Evolutionary conservation across 2,329 filamentous ascomycete genomes (phyloP), one percentile per base, ranked within the genome.

Genomic region (Fusarium musae): DNA sequence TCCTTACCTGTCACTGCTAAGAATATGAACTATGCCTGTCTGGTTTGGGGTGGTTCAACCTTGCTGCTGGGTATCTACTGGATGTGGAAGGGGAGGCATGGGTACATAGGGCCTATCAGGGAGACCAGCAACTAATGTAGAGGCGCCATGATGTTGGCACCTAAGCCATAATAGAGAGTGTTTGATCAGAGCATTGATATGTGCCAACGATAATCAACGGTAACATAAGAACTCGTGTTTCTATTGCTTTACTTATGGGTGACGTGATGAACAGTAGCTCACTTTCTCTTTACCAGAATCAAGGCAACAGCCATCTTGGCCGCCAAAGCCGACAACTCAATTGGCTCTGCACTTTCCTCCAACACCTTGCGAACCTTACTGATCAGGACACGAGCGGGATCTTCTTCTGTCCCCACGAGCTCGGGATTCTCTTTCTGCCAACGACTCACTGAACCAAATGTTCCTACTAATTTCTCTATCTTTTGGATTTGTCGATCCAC

Each of bases 341-440:
- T 34, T 9, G 30, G n/a, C 5, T 42, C 37, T 6, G 34, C 47
- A n/a, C 11, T 40, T 3, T 59, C 23, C 2, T 43, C 17, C 8
- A 49, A 21, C 3, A 23, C 21, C 2, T 59, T 6, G 2, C 46
- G 53, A 4, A 70, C 13, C 1, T 30, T 59, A 0, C 9, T 1
- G 23, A 70, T 44, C 2, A 70, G 9, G 2, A 65, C 16, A 5
- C n/a, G 30, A 7, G 37, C 32, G 6, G 40, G 39, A 6, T 70
- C 66, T 2, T 44, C 0, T 1, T 66, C 19, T 1, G 66, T 70
- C 5, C 67, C 66, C 1, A 42, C 32, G 2, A 60, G 3, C 0
- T 70, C 32, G 0, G 59, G 36, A 5, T 70, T 64, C 2, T n/a
- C 32, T 34, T 70, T 6, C 16, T 66, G 53, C 67, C 67, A 70